Evolutionary conservation across 2,329 filamentous ascomycete genomes (phyloP).

Genomic region (Purpureocillium takamizusanense): DNA sequence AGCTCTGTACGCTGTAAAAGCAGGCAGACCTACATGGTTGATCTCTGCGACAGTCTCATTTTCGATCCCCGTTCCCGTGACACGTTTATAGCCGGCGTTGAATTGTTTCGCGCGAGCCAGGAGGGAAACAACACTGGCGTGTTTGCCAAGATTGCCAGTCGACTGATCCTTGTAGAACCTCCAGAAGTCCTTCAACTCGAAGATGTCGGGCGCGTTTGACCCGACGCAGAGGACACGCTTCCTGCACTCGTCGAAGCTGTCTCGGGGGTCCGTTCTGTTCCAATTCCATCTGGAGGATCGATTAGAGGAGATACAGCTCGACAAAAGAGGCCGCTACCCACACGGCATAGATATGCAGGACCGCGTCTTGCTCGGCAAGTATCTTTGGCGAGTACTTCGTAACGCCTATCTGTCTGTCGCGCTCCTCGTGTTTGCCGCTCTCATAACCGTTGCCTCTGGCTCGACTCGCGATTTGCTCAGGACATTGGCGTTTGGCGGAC

Average conservation of each 20-base stretch:
- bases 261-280: background rate
- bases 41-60: background rate
- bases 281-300: background rate
- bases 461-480: background rate
- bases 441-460: background rate
- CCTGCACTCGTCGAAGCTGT: background rate
- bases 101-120: background rate
- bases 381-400: background rate
- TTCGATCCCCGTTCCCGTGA: background rate
- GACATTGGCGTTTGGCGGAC: background rate
- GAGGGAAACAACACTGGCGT: background rate
- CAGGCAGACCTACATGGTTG: background rate
- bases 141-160: background rate
- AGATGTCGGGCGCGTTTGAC: background rate
- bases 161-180: slow-evolving; percentile 1
- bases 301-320: background rate
- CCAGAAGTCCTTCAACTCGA: background rate
- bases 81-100: background rate
- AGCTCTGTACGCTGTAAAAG: background rate
- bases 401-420: background rate
- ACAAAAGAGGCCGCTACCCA: too few relatives aligned
- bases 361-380: background rate
- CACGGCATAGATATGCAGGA: background rate
- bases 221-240: background rate
- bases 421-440: background rate